Conservation (phyloP, 2,329 filamentous ascomycete genomes). For the Didymella segeticola region DNA sequence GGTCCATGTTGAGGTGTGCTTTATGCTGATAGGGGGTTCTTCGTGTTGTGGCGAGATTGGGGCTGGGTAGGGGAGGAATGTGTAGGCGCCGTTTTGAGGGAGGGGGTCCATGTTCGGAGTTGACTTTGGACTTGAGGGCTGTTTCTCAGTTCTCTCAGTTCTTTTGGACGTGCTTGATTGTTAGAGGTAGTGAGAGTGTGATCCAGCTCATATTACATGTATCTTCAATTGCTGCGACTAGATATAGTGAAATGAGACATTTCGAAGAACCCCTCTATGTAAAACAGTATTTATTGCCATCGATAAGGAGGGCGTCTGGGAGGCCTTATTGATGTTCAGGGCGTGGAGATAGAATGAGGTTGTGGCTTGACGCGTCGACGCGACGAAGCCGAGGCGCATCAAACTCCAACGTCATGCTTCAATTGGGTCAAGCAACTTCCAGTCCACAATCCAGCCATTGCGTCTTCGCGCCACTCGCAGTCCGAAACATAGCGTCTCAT, state of each 20-base stretch:
- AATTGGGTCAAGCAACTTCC: not conserved
- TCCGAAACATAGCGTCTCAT: not conserved
- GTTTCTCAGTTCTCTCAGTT: not conserved
- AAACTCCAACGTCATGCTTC: constrained; percentile 9
- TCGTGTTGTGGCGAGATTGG: not conserved
- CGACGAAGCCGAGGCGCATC: constrained; percentile 14
- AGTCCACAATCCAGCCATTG: not conserved
- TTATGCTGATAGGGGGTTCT: constrained; percentile 9
- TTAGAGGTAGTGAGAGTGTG: not conserved
- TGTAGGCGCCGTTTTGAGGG: constrained; percentile 17
- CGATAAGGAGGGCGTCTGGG: not conserved
- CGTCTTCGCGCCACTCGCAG: not conserved
- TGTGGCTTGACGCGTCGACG: constrained; percentile 7
- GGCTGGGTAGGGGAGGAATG: constrained; percentile 21
- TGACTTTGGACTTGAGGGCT: not conserved
- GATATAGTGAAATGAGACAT: no score
- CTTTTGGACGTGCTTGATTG: not conserved
- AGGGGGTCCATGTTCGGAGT: constrained; percentile 18
- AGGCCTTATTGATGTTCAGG: constrained; percentile 20
- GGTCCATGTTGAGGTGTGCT: constrained; percentile 34
- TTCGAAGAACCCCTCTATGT: not conserved
- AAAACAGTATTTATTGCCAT: not conserved
- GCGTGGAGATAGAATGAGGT: constrained; percentile 11
- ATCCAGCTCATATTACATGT: not conserved
- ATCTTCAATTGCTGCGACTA: no score